Base-by-base conservation (phyloP, 2,329 filamentous ascomycete genomes). In the Pseudocercospora pini-densiflorae region DNA sequence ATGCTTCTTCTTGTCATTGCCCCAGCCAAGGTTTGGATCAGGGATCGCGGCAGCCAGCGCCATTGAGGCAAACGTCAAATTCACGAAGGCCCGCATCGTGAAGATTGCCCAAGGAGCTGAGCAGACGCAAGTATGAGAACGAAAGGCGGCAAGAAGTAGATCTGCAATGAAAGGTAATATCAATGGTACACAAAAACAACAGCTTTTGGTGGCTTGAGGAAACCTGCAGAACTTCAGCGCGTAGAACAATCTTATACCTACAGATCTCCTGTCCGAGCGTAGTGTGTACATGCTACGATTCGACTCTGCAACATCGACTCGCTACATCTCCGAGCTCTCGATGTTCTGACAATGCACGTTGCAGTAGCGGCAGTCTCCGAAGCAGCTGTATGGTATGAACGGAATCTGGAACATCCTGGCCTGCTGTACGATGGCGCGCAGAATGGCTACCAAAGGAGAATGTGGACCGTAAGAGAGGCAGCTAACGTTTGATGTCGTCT, bases 161-260 rank as follows among this genome's bases (percentile, higher is more conserved):
- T n/a, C n/a, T n/a, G n/a, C 23, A 51, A 24, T n/a, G 51, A 55
- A 29, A 2, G 5, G 7, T 43, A 5, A 6, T 2, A 19, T 43
- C 16, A 3, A 2, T 19, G 19, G 40, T 43, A 43, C 40, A 43
- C 16, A 43, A 3, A 5, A n/a, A 19, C n/a, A 5, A 43, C 12
- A 8, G 40, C 5, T 9, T 27, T 33, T 55, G 51, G 9, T 29
- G 51, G 51, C 51, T 31, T 33, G 27, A 10, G 1, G 2, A 27
- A 16, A 10, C 14, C 16, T 24, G 14, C 2, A 33, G 5, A n/a
- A 31, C 27, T 24, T 27, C 51, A 55, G 27, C 16, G 24, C 3
- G 7, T n/a, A 31, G 24, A n/a, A 55, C 16, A n/a, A n/a, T 55
- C 27, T 55, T 55, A 55, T 55, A 55, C 51, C 51, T 55, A 55